Conservation (phyloP, 1,284 basidiomycete species). For the Porogramme epimiltina region DNA sequence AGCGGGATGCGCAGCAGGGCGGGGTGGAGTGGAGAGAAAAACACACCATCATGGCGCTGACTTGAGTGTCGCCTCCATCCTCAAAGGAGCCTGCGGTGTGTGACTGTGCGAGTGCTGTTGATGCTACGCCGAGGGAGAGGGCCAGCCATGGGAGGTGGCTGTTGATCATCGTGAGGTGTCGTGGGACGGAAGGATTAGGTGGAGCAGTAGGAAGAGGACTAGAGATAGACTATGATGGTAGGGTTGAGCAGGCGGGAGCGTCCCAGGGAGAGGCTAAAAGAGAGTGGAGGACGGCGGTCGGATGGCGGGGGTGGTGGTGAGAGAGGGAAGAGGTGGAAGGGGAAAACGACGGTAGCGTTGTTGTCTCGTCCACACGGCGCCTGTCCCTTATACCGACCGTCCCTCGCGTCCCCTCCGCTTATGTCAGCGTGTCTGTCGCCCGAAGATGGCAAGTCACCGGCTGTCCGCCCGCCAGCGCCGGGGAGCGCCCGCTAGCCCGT, state of each 20-base stretch:
- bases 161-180: constrained; percentile 26
- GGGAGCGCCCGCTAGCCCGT: background rate
- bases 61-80: constrained; percentile 49
- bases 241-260: background rate
- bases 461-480: background rate
- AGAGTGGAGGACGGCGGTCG: constrained; percentile 26
- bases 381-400: constrained; percentile 15
- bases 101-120: constrained; percentile 24
- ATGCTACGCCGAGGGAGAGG: constrained; percentile 27
- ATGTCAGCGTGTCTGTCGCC: constrained; percentile 11
- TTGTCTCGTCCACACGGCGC: constrained; percentile 11
- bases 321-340: constrained; percentile 9
- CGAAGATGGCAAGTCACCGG: constrained; percentile 5
- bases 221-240: constrained; percentile 11
- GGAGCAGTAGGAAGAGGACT: constrained; percentile 1
- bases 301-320: constrained; percentile 8
- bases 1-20: constrained; percentile 2
- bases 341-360: constrained; percentile 11
- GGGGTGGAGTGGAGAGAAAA: background rate
- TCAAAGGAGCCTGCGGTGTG: constrained; percentile 42
- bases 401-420: constrained; percentile 11
- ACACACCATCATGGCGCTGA: constrained; percentile 51
- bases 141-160: constrained; percentile 32
- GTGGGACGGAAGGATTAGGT: constrained; percentile 10
- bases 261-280: constrained; percentile 23